Base-by-base conservation (phyloP, 306 rosid species). In the Adenanthera pavonina region DNA sequence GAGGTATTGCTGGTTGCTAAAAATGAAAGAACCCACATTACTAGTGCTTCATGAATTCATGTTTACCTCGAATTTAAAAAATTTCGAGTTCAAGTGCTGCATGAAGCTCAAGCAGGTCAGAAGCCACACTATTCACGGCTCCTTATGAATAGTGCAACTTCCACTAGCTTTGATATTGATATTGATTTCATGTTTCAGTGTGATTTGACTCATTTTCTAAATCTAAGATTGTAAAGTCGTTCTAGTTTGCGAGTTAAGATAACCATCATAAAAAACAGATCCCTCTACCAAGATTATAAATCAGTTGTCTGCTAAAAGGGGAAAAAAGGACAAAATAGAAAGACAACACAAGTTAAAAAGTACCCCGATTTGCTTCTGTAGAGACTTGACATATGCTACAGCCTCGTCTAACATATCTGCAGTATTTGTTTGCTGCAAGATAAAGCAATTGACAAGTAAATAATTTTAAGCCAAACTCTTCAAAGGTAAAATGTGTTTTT, bases 371-470 rank as follows among this genome's bases (percentile, higher is more conserved):
- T 94, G 97, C 81, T 86, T 90, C 86, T 92, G 97, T 36, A 94
- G 97, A 84, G 75, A 75, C 81, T 94, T 94, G 79, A 92, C 98
- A 80, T 94, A 94, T 75, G 90, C 97, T 48, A 92, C 97, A 9
- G 97, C 97, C 84, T 94, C 98, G 4, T 92, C 95, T 79, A 94
- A 82, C 97, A 94, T 94, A 52, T 92, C 97, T 3, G 98, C 97
- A 3, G 98, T 94, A 74, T 94, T 94, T 72, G 97, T 94, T 89
- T 94, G 98, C 98, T 94, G 91, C 92, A 87, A 84, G 49, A 64
- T 59, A 80, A 84, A 48, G 70, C 64, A 47, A 17, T 60, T 16
- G 14, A 48, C 57, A 72, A 67, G 57, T 47, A 40, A 71, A 69
- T 49, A 46, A 49, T 46, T 43, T 8, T 36, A 62, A 72, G 15